Percentiles rank a stretch among this genome's conserved stretches.
Evolutionary conservation across 805 yeast genomes (phyloP).

Genomic region (Phaffomyces opuntiae): DNA sequence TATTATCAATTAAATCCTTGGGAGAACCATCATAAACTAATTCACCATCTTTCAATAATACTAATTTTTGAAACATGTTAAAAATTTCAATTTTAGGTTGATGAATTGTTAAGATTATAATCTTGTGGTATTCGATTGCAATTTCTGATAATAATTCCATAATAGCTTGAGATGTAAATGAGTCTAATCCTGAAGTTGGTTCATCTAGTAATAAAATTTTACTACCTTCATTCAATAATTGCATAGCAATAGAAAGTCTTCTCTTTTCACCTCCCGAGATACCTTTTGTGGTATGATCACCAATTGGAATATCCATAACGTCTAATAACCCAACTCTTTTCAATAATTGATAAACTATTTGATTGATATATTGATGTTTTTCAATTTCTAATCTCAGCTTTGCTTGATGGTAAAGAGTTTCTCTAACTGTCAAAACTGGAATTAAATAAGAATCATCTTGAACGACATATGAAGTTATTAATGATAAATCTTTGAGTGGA

Average conservation of each 20-base stretch:
- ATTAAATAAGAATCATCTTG: conserved; percentile 74
- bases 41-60: conserved; percentile 30
- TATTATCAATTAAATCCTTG: conserved; percentile 37
- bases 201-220: conserved; percentile 71
- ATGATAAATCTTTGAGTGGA: conserved; percentile 27
- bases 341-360: conserved; percentile 49
- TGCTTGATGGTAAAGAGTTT: conserved; percentile 70
- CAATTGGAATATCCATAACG: conserved; percentile 31
- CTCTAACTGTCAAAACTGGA: conserved; percentile 68
- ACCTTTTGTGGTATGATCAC: conserved; percentile 53
- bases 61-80: conserved; percentile 67
- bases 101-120: conserved; percentile 73
- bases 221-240: conserved; percentile 58
- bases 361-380: conserved; percentile 35
- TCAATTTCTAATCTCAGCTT: conserved; percentile 49
- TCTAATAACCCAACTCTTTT: conserved; percentile 56
- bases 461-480: conserved; percentile 61
- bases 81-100: conserved; percentile 73
- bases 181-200: conserved; percentile 85
- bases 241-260: conserved; percentile 76
- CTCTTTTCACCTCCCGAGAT: conserved; percentile 79
- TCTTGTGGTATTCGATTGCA: conserved; percentile 48
- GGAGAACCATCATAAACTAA: conserved; percentile 57
- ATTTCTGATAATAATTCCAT: conserved; percentile 51
- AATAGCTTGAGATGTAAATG: conserved; percentile 68